These are phyloP conservation scores for Piper betle DNA, from an alignment of 164 flowering plant species.

Conservation along the genomic window DNA sequence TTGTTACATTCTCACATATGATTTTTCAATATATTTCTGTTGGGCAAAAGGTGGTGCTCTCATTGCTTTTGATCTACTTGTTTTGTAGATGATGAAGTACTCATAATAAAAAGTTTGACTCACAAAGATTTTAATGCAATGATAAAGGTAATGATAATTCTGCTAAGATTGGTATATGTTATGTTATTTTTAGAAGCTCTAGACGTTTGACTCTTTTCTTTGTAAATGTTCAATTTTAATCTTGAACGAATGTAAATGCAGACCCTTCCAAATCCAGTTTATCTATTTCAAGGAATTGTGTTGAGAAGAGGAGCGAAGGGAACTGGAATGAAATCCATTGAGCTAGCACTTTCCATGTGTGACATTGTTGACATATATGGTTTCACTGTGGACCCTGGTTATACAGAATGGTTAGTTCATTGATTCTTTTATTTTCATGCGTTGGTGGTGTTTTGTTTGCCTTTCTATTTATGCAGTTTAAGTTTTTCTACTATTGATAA, in stretches of 20 bases:
- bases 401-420: conserved; percentile 77
- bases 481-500: too few relatives aligned
- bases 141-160: conserved; percentile 63
- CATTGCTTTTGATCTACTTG: background rate
- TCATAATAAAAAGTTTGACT: conserved; percentile 91
- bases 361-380: conserved; percentile 97
- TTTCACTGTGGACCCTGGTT: conserved; percentile 98
- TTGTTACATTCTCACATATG: too few relatives aligned
- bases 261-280: conserved; percentile 90
- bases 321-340: conserved; percentile 98
- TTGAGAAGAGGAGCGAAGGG: conserved; percentile 98
- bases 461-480: too few relatives aligned
- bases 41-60: background rate
- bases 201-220: background rate
- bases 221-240: background rate
- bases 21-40: background rate
- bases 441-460: background rate
- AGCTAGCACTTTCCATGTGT: conserved; percentile 96
- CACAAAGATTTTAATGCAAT: conserved; percentile 86
- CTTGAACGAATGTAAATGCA: conserved; percentile 18
- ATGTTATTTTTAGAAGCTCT: background rate
- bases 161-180: background rate
- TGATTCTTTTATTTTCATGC: background rate
- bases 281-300: conserved; percentile 97
- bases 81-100: conserved; percentile 82